Conservation (phyloP, 2,329 filamentous ascomycete genomes). For the Curvularia eragrostidis region DNA sequence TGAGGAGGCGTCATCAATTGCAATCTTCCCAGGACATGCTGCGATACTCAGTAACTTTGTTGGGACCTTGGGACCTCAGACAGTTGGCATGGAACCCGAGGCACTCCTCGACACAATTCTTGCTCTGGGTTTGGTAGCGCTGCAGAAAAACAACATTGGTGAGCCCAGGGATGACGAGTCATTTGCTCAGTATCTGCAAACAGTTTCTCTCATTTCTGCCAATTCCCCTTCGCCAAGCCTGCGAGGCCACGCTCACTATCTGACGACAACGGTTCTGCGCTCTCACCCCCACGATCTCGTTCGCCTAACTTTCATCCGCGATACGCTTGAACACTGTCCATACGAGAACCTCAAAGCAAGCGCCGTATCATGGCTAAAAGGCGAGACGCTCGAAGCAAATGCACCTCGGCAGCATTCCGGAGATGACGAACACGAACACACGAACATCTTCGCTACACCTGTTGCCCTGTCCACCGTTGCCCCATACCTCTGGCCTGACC, state of each 20-base stretch:
- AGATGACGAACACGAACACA: constrained; percentile 22
- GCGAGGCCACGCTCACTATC: constrained; percentile 57
- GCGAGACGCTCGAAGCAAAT: constrained; percentile 61
- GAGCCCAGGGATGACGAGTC: constrained; percentile 58
- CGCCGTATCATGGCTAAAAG: constrained; percentile 67
- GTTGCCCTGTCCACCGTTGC: constrained; percentile 57
- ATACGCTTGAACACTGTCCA: constrained; percentile 61
- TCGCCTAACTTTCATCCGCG: constrained; percentile 61
- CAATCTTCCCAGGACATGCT: constrained; percentile 62
- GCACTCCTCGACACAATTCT: constrained; percentile 62
- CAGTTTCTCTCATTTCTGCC: constrained; percentile 56
- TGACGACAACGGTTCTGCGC: constrained; percentile 58
- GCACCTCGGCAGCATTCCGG: constrained; percentile 29
- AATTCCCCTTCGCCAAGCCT: constrained; percentile 57
- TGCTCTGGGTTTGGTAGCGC: constrained; percentile 59
- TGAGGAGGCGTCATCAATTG: constrained; percentile 47
- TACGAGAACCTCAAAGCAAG: constrained; percentile 63
- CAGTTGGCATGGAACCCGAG: constrained; percentile 53
- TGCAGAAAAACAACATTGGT: constrained; percentile 55
- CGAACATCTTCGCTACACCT: constrained; percentile 56
- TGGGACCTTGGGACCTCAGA: constrained; percentile 47
- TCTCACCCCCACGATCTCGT: constrained; percentile 60
- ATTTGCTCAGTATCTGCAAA: constrained; percentile 61
- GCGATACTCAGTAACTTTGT: constrained; percentile 61
- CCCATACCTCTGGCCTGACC: constrained; percentile 60